Base-by-base conservation (phyloP, 148 eudicot species). In the Vaccinium darrowii region DNA sequence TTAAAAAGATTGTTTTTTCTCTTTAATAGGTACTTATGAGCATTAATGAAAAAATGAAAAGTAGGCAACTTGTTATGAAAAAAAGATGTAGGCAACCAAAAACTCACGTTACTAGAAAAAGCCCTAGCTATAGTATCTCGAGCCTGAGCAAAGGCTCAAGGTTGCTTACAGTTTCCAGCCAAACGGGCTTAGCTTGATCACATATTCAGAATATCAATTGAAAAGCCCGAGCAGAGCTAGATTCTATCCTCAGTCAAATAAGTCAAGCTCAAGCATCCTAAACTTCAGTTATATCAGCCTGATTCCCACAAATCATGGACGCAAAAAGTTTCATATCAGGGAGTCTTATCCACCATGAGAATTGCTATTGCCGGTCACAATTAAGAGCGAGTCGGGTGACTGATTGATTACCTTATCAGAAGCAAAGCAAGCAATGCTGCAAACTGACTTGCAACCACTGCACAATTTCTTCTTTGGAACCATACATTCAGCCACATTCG, bases 391-490 rank as follows among this genome's bases (percentile, higher is more conserved):
- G 47, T 43, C 0, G 5, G 0, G 69, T 57, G 21, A 33, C 33
- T 52, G 51, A 30, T 71, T 25, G 74, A 25, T 76, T 36, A 97
- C 98, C 98, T 95, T 94, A 12, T 94, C 96, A 84, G 86, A 92
- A 69, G 91, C 91, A 88, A 95, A 97, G 87, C 98, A 95, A 73
- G 99, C 98, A 91, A 97, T 93, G 83, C 86, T 93, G 87, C 98
- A 95, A 76, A 82, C 85, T 36, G 87, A 49, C 84, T 94, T 95
- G 89, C 99, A 97, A 60, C 87, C 91, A 86, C 94, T 89, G 88
- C 99, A 97, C 30, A 90, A 54, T 87, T 91, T 94, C 88, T 86
- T 94, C 83, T 86, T 90, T 30, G 89, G 78, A 36, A 49, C 67
- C 2, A 74, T 50, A 81, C 27, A 87, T 47, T 81, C 90, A 49